Evolutionary conservation across 306 rosid genomes (phyloP), one percentile per base, ranked within the genome.

Genomic region (Gastrolobium bilobum): DNA sequence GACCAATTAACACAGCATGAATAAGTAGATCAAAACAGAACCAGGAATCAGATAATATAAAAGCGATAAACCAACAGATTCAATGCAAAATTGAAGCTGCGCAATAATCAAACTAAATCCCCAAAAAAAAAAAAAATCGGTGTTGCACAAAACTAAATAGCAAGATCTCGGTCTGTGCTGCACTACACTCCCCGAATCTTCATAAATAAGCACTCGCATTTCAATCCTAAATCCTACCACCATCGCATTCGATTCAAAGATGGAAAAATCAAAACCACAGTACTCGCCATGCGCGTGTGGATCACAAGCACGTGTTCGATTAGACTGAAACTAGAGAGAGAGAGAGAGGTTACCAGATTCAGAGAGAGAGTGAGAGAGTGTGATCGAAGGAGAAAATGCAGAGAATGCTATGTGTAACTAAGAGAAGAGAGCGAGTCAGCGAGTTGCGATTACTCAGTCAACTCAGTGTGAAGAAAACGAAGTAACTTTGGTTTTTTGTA

Each of bases 111-210:
- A 86, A 77, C 71, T 60, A 14, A 40, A 67, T 61, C 64, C 14
- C 13, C 72, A 1, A 9, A 47, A 53, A 40, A 7, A 1, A 14
- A 14, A 35, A 4, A 34, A 79, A 34, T 34, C 40, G 8, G 10
- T 3, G 33, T 34, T 5, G 15, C 6, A 29, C 13, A 71, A 69
- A 82, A 76, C 26, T 15, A 63, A 53, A 59, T 37, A 35, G 63
- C 85, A 86, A 89, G 92, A 92, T 92, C 96, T 87, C 90, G 75
- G 11, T 20, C 42, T 31, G 58, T 10, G 46, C 71, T 39, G 4
- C 80, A 74, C 60, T 80, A 35, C 42, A 81, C 84, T 83, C 13
- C 81, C 71, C 46, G 43, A 82, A 43, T 48, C 56, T 10, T 54
- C 62, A 30, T 29, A 31, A 68, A 31, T 59, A 69, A 44, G 51